Conservation (phyloP, 371 early-diverging fungal species). For the Blakeslea trispora region DNA sequence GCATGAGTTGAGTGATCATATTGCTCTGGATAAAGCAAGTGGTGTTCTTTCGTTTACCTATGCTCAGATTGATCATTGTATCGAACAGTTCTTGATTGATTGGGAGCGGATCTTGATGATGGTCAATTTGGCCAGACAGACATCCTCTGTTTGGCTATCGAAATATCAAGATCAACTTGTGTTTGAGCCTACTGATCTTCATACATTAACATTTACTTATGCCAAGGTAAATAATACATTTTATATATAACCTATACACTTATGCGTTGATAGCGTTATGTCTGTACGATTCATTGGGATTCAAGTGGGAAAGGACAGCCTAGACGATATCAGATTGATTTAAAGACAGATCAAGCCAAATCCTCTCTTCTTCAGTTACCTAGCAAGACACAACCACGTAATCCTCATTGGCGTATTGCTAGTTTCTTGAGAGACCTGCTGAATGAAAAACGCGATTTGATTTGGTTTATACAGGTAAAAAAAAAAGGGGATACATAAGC, state of each 20-base stretch:
- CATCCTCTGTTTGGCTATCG: slow-evolving; percentile 40
- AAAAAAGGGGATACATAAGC: too few relatives aligned
- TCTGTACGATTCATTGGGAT: slow-evolving; percentile 45
- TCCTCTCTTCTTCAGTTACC: slow-evolving; percentile 21
- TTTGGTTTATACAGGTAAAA: slow-evolving; percentile 50
- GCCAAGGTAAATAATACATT: slow-evolving; percentile 32
- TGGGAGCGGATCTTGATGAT: slow-evolving; percentile 56
- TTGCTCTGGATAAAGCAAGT: slow-evolving; percentile 40
- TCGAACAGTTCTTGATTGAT: slow-evolving; percentile 44
- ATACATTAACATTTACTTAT: slow-evolving; percentile 41
- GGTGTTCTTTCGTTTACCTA: slow-evolving; percentile 49
- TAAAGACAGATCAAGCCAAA: slow-evolving; percentile 16
- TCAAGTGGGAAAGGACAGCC: slow-evolving; percentile 26
- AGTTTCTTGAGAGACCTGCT: slow-evolving; percentile 41
- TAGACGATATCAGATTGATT: slow-evolving; percentile 38
- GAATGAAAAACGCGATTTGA: slow-evolving; percentile 47
- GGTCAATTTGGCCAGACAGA: slow-evolving; percentile 47
- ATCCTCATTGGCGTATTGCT: slow-evolving; percentile 48
- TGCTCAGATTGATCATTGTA: slow-evolving; percentile 42
- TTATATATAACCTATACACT: too few relatives aligned
- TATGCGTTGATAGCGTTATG: slow-evolving; percentile 25
- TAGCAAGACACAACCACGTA: slow-evolving; percentile 18
- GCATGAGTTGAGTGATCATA: slow-evolving; percentile 44
- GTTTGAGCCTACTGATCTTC: slow-evolving; percentile 39
- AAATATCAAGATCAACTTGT: slow-evolving; percentile 39